These are phyloP conservation scores for Lepiota brunneoincarnata DNA, from an alignment of 768 basidiomycete genomes.

Conservation along the genomic window DNA sequence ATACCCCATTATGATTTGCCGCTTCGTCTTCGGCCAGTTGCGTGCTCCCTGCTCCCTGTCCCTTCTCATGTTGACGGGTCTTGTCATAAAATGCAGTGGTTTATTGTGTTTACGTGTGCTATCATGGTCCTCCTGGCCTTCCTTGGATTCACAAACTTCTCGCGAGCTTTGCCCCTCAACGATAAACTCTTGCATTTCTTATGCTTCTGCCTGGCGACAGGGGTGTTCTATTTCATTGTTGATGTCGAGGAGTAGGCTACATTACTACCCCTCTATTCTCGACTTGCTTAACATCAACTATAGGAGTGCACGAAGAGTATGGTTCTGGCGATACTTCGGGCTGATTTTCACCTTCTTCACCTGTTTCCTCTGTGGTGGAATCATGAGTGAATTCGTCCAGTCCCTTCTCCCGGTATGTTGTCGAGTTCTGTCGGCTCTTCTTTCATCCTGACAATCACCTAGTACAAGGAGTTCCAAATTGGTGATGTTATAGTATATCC, in stretches of 20 bases:
- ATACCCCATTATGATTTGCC: constrained; percentile 71
- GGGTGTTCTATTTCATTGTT: constrained; percentile 82
- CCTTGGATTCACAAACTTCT: constrained; percentile 74
- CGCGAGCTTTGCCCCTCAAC: constrained; percentile 63
- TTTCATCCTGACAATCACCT: neutral
- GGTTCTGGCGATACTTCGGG: constrained; percentile 81
- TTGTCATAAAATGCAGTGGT: constrained; percentile 55
- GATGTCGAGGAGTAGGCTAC: constrained; percentile 79
- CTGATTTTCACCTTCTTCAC: constrained; percentile 65
- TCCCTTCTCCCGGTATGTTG: constrained; percentile 64
- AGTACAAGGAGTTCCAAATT: constrained; percentile 73
- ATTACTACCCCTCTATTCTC: neutral
- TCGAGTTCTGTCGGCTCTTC: neutral
- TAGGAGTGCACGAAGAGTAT: constrained; percentile 76
- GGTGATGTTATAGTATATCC: constrained; percentile 64
- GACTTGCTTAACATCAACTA: neutral
- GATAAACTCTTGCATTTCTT: constrained; percentile 80
- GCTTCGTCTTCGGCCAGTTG: constrained; percentile 69
- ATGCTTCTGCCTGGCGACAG: constrained; percentile 73
- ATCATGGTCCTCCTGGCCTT: constrained; percentile 72
- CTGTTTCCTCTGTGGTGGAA: constrained; percentile 79
- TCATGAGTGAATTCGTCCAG: constrained; percentile 81
- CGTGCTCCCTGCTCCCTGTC: constrained; percentile 17
- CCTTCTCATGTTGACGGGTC: neutral
- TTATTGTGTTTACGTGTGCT: constrained; percentile 64